A percentile compares a stretch with the other conserved stretches of the same genome.
Evolutionary conservation across 2,329 filamentous ascomycete species (phyloP).

Genomic region (Aspergillus sp.): DNA sequence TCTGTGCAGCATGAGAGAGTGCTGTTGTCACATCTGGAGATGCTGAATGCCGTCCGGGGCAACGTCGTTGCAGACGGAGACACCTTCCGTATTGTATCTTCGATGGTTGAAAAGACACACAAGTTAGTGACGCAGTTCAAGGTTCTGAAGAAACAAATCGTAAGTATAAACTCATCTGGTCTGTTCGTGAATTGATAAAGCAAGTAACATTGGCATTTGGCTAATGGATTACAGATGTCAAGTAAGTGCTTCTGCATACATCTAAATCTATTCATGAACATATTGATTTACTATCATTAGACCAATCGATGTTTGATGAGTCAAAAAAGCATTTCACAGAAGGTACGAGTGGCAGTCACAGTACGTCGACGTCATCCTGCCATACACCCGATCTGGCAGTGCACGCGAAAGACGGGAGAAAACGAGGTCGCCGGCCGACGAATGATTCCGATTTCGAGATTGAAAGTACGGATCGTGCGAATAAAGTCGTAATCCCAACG

Average conservation of each 20-base stretch:
- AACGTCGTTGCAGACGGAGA: conserved; percentile 28
- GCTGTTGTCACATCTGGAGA: conserved; percentile 38
- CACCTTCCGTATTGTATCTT: conserved; percentile 29
- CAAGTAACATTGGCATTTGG: not conserved
- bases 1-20: conserved; percentile 42
- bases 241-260: not conserved
- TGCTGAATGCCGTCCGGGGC: conserved; percentile 35
- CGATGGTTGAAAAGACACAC: conserved; percentile 40
- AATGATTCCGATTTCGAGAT: conserved; percentile 6
- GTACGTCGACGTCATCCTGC: not conserved
- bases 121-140: conserved; percentile 38
- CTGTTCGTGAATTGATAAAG: not conserved
- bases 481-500: not conserved
- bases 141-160: conserved; percentile 34
- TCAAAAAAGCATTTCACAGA: no score
- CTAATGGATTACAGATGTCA: not conserved
- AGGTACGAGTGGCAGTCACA: not conserved
- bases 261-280: no score
- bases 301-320: no score
- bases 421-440: conserved; percentile 17
- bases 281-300: no score
- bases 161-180: conserved; percentile 19
- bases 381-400: not conserved
- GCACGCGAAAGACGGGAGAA: conserved; percentile 3
- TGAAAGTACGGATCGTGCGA: not conserved